Evolutionary conservation across 164 flowering plant species (phyloP).

Genomic region (Liquidambar formosana): DNA sequence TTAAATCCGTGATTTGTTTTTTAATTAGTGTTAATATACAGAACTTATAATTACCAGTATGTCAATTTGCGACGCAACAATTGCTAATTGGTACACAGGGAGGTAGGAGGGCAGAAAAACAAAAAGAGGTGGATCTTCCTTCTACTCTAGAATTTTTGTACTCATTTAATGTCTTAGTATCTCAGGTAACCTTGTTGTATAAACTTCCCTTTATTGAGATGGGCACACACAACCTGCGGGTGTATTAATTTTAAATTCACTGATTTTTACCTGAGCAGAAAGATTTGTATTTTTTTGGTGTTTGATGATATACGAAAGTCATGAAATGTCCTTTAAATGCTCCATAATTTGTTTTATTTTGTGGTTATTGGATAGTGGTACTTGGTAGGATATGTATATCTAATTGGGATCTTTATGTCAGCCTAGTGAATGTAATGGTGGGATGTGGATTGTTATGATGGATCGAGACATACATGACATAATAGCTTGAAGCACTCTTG

Average conservation of each 20-base stretch:
- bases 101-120: not conserved
- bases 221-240: not conserved
- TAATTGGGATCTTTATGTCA: not conserved
- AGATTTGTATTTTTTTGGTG: not conserved
- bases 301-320: not conserved
- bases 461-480: not conserved
- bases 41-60: not conserved
- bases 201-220: not conserved
- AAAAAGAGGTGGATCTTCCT: not conserved
- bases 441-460: not conserved
- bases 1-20: not conserved
- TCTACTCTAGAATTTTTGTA: not conserved
- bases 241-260: not conserved
- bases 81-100: not conserved
- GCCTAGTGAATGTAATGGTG: not conserved
- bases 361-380: too few species aligned
- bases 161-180: not conserved
- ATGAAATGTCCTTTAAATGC: not conserved
- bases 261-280: not conserved
- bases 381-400: not conserved
- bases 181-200: not conserved
- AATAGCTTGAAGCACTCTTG: not conserved
- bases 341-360: not conserved
- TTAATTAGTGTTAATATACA: not conserved
- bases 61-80: not conserved